Base-by-base conservation (phyloP, 2,329 filamentous ascomycete genomes). In the Falciphora oryzae region DNA sequence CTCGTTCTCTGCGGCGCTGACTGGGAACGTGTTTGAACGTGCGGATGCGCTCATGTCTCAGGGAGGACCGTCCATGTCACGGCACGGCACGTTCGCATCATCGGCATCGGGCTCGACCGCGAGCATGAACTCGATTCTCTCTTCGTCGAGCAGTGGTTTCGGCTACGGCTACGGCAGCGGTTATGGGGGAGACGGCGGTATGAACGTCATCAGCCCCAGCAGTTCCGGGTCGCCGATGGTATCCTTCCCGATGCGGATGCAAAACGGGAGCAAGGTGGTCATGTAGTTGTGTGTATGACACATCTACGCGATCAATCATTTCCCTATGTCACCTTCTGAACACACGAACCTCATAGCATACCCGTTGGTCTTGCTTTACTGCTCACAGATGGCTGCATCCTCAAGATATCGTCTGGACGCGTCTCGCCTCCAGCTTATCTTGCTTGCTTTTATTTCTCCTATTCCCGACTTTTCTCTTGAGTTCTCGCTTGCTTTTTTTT, bases 21-120 rank as follows among this genome's bases (percentile, higher is more conserved):
- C 80, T 2, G 83, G 84, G 14, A 80, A 85, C 68, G 82, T 87
- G n/a, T 87, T 86, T 71, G 83, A 87, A 69, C 77, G 85, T 25
- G 85, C 85, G 0, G 84, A 86, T 64, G 79, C 83, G 8, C 75
- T 87, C 59, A 83, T 86, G 66, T 81, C 81, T 5, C 83, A 82
- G 71, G 82, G 82, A n/a, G 83, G 84, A 22, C 77, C 85, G 38
- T 82, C 80, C n/a, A 81, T 86, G 79, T 81, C 80, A 28, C 80
- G 83, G n/a, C 75, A 74, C 75, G 74, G 77, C 63, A 90, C 89
- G 0, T 80, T 83, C 67, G 77, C 78, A 25, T 89, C 89, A 0
- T 76, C 76, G 35, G 79, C 79, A n/a, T 90, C 82, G 71, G 89
- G 86, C 71, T 84, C 81, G 31, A 58, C 56, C 16, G 87, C 89